Percentiles rank a stretch among this genome's conserved stretches.
These are phyloP conservation scores for Phytophthora europaea DNA, from an alignment of 352 stramenopile species.

Conservation along the genomic window DNA sequence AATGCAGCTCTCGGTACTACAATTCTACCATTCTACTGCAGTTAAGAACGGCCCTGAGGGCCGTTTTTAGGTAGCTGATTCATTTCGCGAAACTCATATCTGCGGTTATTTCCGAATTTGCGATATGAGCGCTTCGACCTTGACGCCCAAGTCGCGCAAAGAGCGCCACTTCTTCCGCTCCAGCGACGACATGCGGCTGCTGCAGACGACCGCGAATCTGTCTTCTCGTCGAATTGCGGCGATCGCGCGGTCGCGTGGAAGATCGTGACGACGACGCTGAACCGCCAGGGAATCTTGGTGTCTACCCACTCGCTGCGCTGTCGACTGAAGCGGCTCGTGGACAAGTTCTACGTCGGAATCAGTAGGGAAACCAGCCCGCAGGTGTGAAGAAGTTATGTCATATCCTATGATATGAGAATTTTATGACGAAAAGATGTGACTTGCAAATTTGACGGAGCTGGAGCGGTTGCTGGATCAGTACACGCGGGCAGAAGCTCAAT, in stretches of 20 bases:
- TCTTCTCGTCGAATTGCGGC: conserved; percentile 5
- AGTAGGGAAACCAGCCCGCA: conserved; percentile 5
- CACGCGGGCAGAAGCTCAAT: conserved; percentile 9
- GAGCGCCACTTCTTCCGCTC: conserved; percentile 31
- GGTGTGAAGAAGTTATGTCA: conserved; percentile 7
- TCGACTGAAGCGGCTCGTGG: conserved; percentile 17
- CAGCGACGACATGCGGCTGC: conserved; percentile 23
- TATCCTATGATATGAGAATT: conserved; percentile 6
- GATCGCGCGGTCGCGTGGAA: conserved; percentile 14
- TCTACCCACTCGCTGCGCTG: conserved; percentile 23
- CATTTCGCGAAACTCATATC: too few relatives aligned
- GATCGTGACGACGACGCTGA: conserved; percentile 16
- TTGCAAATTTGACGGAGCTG: conserved; percentile 22
- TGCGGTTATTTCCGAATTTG: too few relatives aligned
- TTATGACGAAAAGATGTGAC: conserved; percentile 3
- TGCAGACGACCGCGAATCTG: conserved; percentile 1
- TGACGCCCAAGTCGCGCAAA: conserved; percentile 20
- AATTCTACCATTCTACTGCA: not conserved
- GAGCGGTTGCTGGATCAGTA: conserved; percentile 27
- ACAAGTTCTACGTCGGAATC: conserved; percentile 12
- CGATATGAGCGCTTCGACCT: too few relatives aligned
- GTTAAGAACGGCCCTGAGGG: too few relatives aligned
- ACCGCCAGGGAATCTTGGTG: conserved; percentile 14
- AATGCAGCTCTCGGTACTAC: too few relatives aligned
- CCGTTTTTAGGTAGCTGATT: too few relatives aligned